phyloP scores from a whole-genome alignment of 345 rosid species.

The Eucalyptus microcorys region DNA sequence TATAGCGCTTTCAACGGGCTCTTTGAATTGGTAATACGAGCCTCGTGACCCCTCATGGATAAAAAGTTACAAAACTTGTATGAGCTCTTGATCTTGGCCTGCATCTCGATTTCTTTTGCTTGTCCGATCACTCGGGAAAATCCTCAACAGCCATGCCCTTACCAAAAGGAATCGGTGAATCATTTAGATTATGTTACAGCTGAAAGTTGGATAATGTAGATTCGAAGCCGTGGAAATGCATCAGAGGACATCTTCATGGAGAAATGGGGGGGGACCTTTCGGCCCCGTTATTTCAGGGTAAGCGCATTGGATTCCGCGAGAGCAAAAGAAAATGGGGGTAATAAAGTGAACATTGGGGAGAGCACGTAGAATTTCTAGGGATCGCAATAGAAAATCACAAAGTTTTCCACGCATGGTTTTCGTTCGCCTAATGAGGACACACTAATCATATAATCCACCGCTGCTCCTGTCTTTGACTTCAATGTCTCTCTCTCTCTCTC shows the following conservation, averaged over 20 bases:
- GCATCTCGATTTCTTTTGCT: not conserved
- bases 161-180: not conserved
- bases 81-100: not conserved
- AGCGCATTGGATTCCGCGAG: not conserved
- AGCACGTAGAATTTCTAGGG: not conserved
- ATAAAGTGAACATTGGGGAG: not conserved
- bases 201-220: not conserved
- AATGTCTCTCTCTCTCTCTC: not conserved
- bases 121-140: not conserved
- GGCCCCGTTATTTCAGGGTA: not conserved
- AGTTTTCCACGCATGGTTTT: not conserved
- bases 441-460: not conserved
- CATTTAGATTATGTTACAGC: not conserved
- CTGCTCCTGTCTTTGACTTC: not conserved
- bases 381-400: not conserved
- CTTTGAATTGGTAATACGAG: not conserved
- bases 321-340: not conserved
- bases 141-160: not conserved
- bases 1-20: not conserved
- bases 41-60: not conserved
- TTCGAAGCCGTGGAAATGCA: not conserved
- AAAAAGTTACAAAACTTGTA: not conserved
- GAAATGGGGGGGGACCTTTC: not conserved
- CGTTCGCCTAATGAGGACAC: not conserved
- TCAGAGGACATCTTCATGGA: not conserved